These are phyloP conservation scores for Cladobotryum mycophilum DNA, from an alignment of 2,329 filamentous ascomycete species.

Conservation along the genomic window DNA sequence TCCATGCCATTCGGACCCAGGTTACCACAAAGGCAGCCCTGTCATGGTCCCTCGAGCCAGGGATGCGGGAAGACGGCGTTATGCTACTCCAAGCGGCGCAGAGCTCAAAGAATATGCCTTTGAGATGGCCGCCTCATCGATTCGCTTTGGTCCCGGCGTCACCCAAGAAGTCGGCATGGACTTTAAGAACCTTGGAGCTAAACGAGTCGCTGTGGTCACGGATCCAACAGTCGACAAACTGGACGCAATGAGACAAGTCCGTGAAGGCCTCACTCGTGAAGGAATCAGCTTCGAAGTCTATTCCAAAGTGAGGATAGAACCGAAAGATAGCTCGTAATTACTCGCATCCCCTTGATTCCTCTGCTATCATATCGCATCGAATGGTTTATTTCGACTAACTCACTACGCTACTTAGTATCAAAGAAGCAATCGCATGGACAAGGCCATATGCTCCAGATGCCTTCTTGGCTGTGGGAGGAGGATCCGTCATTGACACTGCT, in stretches of 20 bases:
- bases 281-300: conserved; percentile 77
- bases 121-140: conserved; percentile 94
- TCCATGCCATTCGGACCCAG: conserved; percentile 87
- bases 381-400: conserved; percentile 4
- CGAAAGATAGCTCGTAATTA: conserved; percentile 83
- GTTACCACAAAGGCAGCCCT: conserved; percentile 61
- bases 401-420: conserved; percentile 50
- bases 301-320: conserved; percentile 76
- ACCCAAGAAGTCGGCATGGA: conserved; percentile 99
- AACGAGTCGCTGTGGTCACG: conserved; percentile 87
- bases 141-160: conserved; percentile 86
- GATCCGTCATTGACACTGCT: conserved; percentile 95
- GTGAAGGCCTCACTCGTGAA: conserved; percentile 71
- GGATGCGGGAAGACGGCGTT: conserved; percentile 38
- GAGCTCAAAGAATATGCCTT: conserved; percentile 92
- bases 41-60: conserved; percentile 46
- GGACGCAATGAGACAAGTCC: conserved; percentile 82
- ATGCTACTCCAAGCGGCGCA: conserved; percentile 66
- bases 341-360: neutral
- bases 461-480: conserved; percentile 82
- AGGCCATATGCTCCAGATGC: conserved; percentile 78
- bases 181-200: conserved; percentile 81
- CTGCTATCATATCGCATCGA: conserved; percentile 4
- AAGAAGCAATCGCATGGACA: conserved; percentile 80
- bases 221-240: conserved; percentile 76